Evolutionary conservation across 2,329 filamentous ascomycete genomes (phyloP).

Genomic region (Sporothrix brasiliensis): DNA sequence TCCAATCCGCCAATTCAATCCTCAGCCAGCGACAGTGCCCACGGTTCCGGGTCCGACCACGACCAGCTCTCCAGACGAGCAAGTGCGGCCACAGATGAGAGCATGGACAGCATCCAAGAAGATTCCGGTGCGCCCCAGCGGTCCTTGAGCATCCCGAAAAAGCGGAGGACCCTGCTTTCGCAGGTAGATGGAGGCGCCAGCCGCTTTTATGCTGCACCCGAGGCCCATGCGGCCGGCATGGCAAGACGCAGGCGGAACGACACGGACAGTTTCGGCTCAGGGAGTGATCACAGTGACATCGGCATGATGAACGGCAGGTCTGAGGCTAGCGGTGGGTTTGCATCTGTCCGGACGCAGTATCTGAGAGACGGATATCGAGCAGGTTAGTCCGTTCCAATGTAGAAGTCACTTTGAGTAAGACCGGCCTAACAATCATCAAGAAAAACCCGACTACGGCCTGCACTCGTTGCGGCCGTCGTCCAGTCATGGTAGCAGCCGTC

Average conservation of each 20-base stretch:
- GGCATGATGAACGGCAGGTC: neutral
- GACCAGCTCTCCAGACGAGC: conserved; percentile 4
- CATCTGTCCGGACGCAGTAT: conserved; percentile 3
- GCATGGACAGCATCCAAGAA: conserved; percentile 39
- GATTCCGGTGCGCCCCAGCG: conserved; percentile 35
- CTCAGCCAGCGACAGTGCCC: neutral
- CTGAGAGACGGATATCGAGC: neutral
- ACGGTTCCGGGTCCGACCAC: neutral
- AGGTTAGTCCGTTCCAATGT: neutral
- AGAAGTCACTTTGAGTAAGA: neutral
- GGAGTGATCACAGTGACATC: neutral
- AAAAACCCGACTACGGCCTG: neutral
- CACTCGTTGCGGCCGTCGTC: neutral
- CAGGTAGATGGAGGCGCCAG: conserved; percentile 28
- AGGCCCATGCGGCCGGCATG: neutral
- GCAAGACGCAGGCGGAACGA: conserved; percentile 25
- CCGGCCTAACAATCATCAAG: neutral
- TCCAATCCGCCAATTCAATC: neutral
- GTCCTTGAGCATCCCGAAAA: conserved; percentile 46
- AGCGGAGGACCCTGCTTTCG: conserved; percentile 35
- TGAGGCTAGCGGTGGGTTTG: neutral
- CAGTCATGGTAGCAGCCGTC: neutral
- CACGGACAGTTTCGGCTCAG: conserved; percentile 30
- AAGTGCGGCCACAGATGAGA: conserved; percentile 40
- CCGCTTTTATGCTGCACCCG: conserved; percentile 26